These are phyloP conservation scores for Eimeria tenella DNA, from an alignment of 169 alveolate genomes.

Conservation along the genomic window DNA sequence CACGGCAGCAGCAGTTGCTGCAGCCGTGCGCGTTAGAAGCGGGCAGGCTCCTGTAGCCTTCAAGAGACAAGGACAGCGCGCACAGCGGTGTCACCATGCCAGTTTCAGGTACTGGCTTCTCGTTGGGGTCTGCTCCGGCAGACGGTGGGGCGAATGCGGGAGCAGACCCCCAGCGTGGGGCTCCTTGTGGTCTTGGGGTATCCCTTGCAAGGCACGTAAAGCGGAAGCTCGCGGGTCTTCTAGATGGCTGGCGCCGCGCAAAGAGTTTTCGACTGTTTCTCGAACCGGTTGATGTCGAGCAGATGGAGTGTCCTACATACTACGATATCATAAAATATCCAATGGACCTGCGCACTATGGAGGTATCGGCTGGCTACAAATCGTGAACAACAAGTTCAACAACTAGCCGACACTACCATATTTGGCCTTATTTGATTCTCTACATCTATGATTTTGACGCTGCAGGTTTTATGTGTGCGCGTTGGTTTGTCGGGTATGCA, in stretches of 20 bases:
- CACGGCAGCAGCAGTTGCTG: background rate
- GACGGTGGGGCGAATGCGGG: background rate
- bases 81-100: slow-evolving; percentile 29
- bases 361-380: background rate
- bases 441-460: no score
- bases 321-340: slow-evolving; percentile 71
- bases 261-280: slow-evolving; percentile 72
- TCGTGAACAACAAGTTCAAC: no score
- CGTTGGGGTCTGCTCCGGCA: background rate
- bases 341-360: slow-evolving; percentile 79
- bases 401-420: no score
- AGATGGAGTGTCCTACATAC: slow-evolving; percentile 79
- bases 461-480: background rate
- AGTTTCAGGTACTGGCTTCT: background rate
- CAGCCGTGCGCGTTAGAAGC: background rate
- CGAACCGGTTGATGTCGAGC: slow-evolving; percentile 75
- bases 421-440: no score
- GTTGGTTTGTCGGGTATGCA: slow-evolving; percentile 3
- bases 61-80: background rate
- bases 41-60: background rate
- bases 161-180: slow-evolving; percentile 32
- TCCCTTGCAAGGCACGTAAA: slow-evolving; percentile 74
- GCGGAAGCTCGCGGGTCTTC: slow-evolving; percentile 74
- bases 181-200: slow-evolving; percentile 2
- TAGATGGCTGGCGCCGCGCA: slow-evolving; percentile 73